A percentile compares a stretch with the other conserved stretches of the same genome.
Conservation (phyloP, 148 eudicot species). For the Cornus florida region DNA sequence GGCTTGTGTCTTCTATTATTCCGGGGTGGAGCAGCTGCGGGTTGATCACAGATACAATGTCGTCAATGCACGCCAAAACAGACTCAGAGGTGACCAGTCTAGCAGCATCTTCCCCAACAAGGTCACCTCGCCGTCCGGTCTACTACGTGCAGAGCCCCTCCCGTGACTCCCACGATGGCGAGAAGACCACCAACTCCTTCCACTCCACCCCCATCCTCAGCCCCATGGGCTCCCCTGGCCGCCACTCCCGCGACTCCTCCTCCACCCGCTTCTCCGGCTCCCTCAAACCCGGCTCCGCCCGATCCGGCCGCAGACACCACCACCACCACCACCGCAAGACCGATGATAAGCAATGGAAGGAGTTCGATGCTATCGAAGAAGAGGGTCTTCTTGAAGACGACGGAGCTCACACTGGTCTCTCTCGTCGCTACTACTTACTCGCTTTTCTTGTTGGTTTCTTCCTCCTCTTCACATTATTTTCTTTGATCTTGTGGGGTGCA, state of each 20-base stretch:
- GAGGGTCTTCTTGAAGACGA: slow-evolving; percentile 66
- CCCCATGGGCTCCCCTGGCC: slow-evolving; percentile 90
- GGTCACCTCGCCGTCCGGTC: slow-evolving; percentile 52
- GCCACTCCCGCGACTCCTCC: slow-evolving; percentile 76
- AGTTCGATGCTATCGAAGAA: slow-evolving; percentile 81
- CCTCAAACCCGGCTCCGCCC: slow-evolving; percentile 47
- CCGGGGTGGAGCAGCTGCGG: no score
- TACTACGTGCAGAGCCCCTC: slow-evolving; percentile 97
- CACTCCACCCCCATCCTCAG: slow-evolving; percentile 77
- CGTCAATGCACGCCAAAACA: slow-evolving; percentile 72
- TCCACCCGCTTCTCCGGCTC: slow-evolving; percentile 81
- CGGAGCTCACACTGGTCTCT: slow-evolving; percentile 17
- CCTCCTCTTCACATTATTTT: slow-evolving; percentile 65
- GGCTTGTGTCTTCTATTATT: no score
- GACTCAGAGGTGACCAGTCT: slow-evolving; percentile 81
- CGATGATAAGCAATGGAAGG: slow-evolving; percentile 28
- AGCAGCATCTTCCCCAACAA: slow-evolving; percentile 65
- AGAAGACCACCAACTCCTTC: slow-evolving; percentile 70
- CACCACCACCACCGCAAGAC: slow-evolving; percentile 17
- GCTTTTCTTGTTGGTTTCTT: slow-evolving; percentile 63
- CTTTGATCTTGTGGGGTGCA: slow-evolving; percentile 86
- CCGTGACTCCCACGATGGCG: slow-evolving; percentile 84
- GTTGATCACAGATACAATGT: slow-evolving; percentile 15
- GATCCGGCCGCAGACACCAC: slow-evolving; percentile 26
- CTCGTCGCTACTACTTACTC: slow-evolving; percentile 51